Evolutionary conservation across 2,329 filamentous ascomycete genomes (phyloP).

Genomic region (Cladosporium sp.): DNA sequence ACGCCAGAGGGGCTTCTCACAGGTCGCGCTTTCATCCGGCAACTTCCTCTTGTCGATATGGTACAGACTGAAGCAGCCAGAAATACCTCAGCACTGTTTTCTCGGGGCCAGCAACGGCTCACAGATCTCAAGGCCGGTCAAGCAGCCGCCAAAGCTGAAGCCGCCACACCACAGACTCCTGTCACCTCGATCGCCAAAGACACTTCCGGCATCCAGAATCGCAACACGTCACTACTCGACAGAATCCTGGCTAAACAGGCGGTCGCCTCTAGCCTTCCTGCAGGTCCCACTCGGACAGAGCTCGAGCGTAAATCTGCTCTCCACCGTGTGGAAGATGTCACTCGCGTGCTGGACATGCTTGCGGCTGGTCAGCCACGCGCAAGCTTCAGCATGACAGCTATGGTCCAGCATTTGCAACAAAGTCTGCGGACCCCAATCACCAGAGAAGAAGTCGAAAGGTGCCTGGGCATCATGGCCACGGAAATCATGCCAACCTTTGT

Average conservation of each 20-base stretch:
- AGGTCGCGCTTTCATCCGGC: constrained; percentile 54
- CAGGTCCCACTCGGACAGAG: constrained; percentile 43
- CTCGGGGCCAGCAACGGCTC: constrained; percentile 69
- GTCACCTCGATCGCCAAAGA: constrained; percentile 29
- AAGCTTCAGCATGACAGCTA: constrained; percentile 46
- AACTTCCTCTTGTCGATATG: constrained; percentile 59
- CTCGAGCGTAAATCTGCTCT: constrained; percentile 49
- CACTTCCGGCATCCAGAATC: constrained; percentile 39
- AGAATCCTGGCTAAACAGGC: constrained; percentile 54
- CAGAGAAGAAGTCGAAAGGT: constrained; percentile 46
- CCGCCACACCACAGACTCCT: constrained; percentile 21
- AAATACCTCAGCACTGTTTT: constrained; percentile 58
- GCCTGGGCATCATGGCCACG: constrained; percentile 44
- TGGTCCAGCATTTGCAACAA: constrained; percentile 46
- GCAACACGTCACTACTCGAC: constrained; percentile 49
- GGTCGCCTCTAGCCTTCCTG: constrained; percentile 38
- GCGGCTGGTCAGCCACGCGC: constrained; percentile 39
- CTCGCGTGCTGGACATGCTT: constrained; percentile 45
- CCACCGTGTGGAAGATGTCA: constrained; percentile 48
- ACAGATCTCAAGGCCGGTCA: constrained; percentile 63
- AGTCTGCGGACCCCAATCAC: constrained; percentile 49
- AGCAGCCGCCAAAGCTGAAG: constrained; percentile 26
- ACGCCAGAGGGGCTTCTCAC: constrained; percentile 41
- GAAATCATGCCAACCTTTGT: constrained; percentile 49
- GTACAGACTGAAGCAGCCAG: constrained; percentile 50